Evolutionary conservation across 306 rosid species (phyloP), one percentile per base, ranked within the genome.

Genomic region (Malus sieversii): DNA sequence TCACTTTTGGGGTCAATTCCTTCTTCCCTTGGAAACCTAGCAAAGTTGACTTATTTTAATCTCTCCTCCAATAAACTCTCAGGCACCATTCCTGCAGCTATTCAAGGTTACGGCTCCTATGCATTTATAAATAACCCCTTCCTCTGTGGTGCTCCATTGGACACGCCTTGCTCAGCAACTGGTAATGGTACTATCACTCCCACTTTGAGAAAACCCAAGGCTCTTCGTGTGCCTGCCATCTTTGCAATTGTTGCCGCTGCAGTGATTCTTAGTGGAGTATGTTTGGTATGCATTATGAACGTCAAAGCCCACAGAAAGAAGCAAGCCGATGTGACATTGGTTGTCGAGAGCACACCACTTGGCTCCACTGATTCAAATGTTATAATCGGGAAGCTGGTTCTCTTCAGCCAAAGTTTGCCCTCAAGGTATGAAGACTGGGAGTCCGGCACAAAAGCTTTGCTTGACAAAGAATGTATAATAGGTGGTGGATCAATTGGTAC

Each of bases 401-500:
- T 96, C 77, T 96, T 96, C 85, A 92, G 99, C 88, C 90, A 92
- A 84, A 92, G 85, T 75, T 87, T 96, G 78, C 99, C 98, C 11
- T 96, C 99, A 4, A 96, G 81, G 84, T 96, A 96, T 64, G 99
- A 96, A 90, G 99, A 96, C 78, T 96, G 99, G 99, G 99, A 96
- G 80, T 92, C 96, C 15, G 98, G 98, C 75, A 96, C 97, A 64
- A 92, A 87, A 85, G 93, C 99, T 51, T 86, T 96, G 92, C 96
- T 88, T 45, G 93, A 90, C 85, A 96, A 96, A 82, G 99, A 96
- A 80, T 88, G 96, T 60, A 42, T 90, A 52, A 92, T 96, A 35
- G 99, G 99, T 45, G 92, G 90, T 8, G 99, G 99, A 75, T 89
- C 97, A 0, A 88, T 96, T 20, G 99, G 99, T 53, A 86, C 92